phyloP scores from a whole-genome alignment of 495 filamentous ascomycete genomes.

The Cercophora newfieldiana region DNA sequence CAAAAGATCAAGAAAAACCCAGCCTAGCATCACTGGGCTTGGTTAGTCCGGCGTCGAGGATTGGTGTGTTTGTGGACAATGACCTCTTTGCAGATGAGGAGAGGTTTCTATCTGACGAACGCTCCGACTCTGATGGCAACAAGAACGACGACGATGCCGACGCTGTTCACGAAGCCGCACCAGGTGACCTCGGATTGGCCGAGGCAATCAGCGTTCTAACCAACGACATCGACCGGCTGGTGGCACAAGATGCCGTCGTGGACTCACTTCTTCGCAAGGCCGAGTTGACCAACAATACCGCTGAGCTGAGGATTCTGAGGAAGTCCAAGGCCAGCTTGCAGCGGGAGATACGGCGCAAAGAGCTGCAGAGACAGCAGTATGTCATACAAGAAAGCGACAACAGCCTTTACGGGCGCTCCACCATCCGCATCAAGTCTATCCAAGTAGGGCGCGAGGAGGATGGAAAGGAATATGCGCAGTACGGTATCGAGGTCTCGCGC shows the following conservation, averaged over 20 bases:
- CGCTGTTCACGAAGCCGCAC: conserved; percentile 90
- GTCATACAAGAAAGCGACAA: conserved; percentile 98
- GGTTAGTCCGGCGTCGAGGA: conserved; percentile 74
- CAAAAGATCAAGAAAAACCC: conserved; percentile 65
- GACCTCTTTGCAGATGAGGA: conserved; percentile 92
- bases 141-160: conserved; percentile 66
- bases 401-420: conserved; percentile 89
- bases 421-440: conserved; percentile 84
- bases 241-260: conserved; percentile 84
- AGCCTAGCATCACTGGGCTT: conserved; percentile 90
- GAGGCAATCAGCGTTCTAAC: conserved; percentile 87
- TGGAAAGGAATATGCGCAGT: conserved; percentile 89
- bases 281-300: conserved; percentile 93
- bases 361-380: conserved; percentile 95
- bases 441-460: conserved; percentile 90
- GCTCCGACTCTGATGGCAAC: conserved; percentile 67
- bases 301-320: conserved; percentile 85
- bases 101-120: conserved; percentile 81
- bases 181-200: conserved; percentile 88
- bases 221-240: conserved; percentile 84
- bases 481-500: conserved; percentile 87
- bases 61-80: conserved; percentile 87
- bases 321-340: conserved; percentile 94
- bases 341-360: conserved; percentile 88
- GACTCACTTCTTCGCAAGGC: conserved; percentile 92